Evolutionary conservation across 192 early-diverging fungal genomes (phyloP), one percentile per base, ranked within the genome.

Genomic region (Backusella westeae): DNA sequence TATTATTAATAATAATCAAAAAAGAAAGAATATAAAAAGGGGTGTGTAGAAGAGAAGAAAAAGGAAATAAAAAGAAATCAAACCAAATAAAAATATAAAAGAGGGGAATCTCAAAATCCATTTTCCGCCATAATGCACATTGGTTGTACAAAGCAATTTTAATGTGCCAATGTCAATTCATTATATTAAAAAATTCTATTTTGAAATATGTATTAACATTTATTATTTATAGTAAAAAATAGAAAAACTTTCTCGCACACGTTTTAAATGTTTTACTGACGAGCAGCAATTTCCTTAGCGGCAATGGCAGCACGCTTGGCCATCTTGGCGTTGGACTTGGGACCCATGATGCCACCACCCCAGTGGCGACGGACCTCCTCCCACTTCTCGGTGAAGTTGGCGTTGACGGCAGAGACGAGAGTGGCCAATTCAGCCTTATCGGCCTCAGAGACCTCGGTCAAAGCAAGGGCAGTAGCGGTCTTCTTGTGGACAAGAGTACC

Each of bases 401-500:
- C 82, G 91, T 98, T 97, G 91, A 96, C 88, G 75, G 95, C 92
- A 81, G 89, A 90, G 83, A 99, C 89, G 72, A 99, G 85, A 65
- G 91, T 87, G 74, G 93, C 89, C 56, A 99, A 89, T 76, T 94
- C 89, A 79, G 89, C 81, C 93, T 99, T 98, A 92, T 99, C 98
- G 88, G 96, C 97, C 70, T 93, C 90, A 83, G 90, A 91, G 83
- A 97, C 93, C 46, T 98, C 98, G 75, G 94, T 95, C 81, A 99
- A 85, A 69, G 94, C 97, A 69, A 99, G 85, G 74, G 96, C 97
- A 68, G 98, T 98, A 84, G 96, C 96, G 72, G 95, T 99, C 96
- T 99, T 99, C 91, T 98, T 95, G 94, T 98, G 97, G 84, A 99
- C 95, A 68, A 98, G 94, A 75, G 97, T 95, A 83, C 98, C 98